These are phyloP conservation scores for Zoysia japonica DNA, from an alignment of 176 grass and related monocot genomes.

Conservation along the genomic window DNA sequence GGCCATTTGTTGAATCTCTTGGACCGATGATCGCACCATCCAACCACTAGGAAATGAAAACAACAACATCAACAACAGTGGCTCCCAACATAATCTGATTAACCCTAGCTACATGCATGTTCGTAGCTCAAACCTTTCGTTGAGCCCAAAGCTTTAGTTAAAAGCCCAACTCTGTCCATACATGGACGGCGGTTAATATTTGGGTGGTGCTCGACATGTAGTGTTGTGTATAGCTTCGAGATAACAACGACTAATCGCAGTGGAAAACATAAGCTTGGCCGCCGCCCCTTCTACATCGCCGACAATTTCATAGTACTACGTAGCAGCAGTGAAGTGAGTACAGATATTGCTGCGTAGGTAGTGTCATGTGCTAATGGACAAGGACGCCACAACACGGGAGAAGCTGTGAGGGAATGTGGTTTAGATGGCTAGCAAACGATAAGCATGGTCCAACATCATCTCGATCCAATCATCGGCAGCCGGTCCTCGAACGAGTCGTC, in stretches of 20 bases:
- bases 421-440: conserved; percentile 32
- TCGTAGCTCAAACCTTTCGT: too few relatives aligned
- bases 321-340: neutral
- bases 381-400: conserved; percentile 24
- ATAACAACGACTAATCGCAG: too few relatives aligned
- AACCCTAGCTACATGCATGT: neutral
- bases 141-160: too few relatives aligned
- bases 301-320: conserved; percentile 6
- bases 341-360: neutral
- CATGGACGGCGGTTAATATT: too few relatives aligned
- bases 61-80: neutral
- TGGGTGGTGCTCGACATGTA: too few relatives aligned
- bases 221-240: too few relatives aligned
- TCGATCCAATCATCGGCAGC: too few relatives aligned
- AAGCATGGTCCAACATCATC: neutral
- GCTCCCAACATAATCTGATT: neutral
- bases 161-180: too few relatives aligned
- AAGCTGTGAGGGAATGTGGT: conserved; percentile 42
- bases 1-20: neutral
- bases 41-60: neutral
- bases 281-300: neutral
- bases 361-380: conserved; percentile 45
- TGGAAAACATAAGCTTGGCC: too few relatives aligned
- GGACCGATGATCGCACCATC: neutral
- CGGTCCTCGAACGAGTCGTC: too few relatives aligned